Evolutionary conservation across 2,329 filamentous ascomycete genomes (phyloP).

Genomic region (Fusarium sulawesiense): DNA sequence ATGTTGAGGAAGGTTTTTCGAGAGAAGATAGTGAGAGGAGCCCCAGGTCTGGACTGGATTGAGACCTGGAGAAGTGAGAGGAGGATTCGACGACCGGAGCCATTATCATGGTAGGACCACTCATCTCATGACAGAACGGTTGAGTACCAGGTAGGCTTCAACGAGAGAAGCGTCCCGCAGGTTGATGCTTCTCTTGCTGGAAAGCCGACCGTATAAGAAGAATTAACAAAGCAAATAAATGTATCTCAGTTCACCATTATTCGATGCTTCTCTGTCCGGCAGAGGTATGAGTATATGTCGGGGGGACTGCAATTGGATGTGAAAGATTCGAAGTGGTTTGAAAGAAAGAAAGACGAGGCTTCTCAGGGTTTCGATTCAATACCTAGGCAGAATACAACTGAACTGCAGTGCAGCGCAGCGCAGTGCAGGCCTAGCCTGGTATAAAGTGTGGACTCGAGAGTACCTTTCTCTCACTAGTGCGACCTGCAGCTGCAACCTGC

Average conservation of each 20-base stretch:
- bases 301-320: slow-evolving; percentile 3
- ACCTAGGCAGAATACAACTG: not conserved
- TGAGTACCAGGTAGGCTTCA: slow-evolving; percentile 30
- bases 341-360: slow-evolving; percentile 31
- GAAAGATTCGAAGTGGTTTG: slow-evolving; percentile 30
- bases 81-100: slow-evolving; percentile 52
- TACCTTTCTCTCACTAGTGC: slow-evolving; percentile 38
- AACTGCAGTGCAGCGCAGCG: slow-evolving; percentile 17
- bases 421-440: slow-evolving; percentile 11
- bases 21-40: slow-evolving; percentile 45
- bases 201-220: slow-evolving; percentile 41
- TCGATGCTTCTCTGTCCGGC: slow-evolving; percentile 45
- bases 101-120: slow-evolving; percentile 53
- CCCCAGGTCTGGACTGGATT: slow-evolving; percentile 49
- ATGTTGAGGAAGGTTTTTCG: slow-evolving; percentile 35
- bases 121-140: slow-evolving; percentile 51
- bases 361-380: slow-evolving; percentile 36
- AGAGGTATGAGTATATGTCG: slow-evolving; percentile 36
- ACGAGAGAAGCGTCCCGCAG: slow-evolving; percentile 34
- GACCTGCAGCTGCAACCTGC: slow-evolving; percentile 29
- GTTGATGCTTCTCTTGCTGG: slow-evolving; percentile 33
- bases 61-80: slow-evolving; percentile 50
- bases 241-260: slow-evolving; percentile 46
- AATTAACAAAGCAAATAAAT: slow-evolving; percentile 34
- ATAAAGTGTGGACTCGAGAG: slow-evolving; percentile 24